These are phyloP conservation scores for Cenchrus americanus DNA, from an alignment of 176 grass and related monocot genomes.

Conservation along the genomic window DNA sequence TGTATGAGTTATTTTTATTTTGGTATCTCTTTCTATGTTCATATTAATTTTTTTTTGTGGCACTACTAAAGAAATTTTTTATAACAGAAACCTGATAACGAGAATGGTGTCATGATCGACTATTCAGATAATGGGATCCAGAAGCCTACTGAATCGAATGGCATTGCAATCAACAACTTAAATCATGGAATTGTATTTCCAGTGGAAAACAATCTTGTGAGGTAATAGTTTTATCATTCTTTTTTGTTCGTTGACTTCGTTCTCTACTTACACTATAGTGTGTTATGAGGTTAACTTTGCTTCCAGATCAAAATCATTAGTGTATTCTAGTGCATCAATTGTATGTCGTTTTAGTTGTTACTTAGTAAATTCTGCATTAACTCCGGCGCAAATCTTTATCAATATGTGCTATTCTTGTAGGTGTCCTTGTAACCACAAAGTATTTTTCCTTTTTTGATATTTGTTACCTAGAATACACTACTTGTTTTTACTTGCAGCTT, in stretches of 20 bases:
- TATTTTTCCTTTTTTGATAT: constrained; percentile 7
- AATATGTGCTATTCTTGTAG: background rate
- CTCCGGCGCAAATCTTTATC: background rate
- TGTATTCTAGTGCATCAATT: constrained; percentile 20
- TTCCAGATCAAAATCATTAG: background rate
- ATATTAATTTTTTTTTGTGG: constrained; percentile 15
- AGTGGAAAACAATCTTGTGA: constrained; percentile 37
- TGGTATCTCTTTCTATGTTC: background rate
- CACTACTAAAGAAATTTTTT: constrained; percentile 37
- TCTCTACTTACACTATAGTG: background rate
- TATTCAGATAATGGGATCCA: constrained; percentile 33
- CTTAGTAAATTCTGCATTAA: background rate
- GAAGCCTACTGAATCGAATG: background rate
- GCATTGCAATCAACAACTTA: background rate
- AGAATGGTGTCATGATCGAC: background rate
- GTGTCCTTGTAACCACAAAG: background rate
- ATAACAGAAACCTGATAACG: constrained; percentile 39
- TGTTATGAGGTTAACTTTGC: background rate
- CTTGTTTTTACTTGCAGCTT: too few relatives aligned
- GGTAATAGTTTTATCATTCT: constrained; percentile 39
- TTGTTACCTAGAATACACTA: constrained; percentile 13
- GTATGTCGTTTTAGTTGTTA: background rate
- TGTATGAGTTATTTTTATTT: background rate
- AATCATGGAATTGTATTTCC: constrained; percentile 14
- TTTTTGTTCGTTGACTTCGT: constrained; percentile 15